Conservation (phyloP, 2,329 filamentous ascomycete genomes). For the Penicillium digitatum region DNA sequence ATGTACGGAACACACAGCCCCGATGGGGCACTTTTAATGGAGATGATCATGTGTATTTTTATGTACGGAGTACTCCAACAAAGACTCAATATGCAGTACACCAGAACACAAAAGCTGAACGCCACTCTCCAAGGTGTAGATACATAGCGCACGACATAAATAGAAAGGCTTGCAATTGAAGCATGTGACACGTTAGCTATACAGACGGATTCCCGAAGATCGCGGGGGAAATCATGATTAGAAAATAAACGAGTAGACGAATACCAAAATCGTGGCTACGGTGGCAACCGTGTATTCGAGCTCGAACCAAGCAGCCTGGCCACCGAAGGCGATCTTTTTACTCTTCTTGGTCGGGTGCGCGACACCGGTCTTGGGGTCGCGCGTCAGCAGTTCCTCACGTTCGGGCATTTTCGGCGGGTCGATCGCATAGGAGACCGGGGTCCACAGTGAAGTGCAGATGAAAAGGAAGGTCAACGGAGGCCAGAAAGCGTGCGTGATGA, state of each 20-base stretch:
- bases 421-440: slow-evolving; percentile 58
- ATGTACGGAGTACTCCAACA: neutral
- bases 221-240: slow-evolving; percentile 4
- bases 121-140: neutral
- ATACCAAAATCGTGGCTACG: slow-evolving; percentile 49
- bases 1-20: neutral
- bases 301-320: slow-evolving; percentile 55
- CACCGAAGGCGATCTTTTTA: slow-evolving; percentile 55
- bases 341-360: slow-evolving; percentile 45
- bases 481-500: slow-evolving; percentile 61
- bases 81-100: neutral
- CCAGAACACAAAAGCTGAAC: neutral
- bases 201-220: neutral
- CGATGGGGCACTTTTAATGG: neutral
- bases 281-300: slow-evolving; percentile 53
- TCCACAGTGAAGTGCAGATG: slow-evolving; percentile 55
- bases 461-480: slow-evolving; percentile 58
- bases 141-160: neutral
- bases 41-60: neutral
- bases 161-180: neutral
- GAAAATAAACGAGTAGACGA: slow-evolving; percentile 43
- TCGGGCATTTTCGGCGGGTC: slow-evolving; percentile 57
- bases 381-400: slow-evolving; percentile 54
- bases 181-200: slow-evolving; percentile 9
- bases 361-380: slow-evolving; percentile 52